Base-by-base conservation (phyloP, 306 rosid genomes). In the barrel medic (Medicago truncatula) region DNA sequence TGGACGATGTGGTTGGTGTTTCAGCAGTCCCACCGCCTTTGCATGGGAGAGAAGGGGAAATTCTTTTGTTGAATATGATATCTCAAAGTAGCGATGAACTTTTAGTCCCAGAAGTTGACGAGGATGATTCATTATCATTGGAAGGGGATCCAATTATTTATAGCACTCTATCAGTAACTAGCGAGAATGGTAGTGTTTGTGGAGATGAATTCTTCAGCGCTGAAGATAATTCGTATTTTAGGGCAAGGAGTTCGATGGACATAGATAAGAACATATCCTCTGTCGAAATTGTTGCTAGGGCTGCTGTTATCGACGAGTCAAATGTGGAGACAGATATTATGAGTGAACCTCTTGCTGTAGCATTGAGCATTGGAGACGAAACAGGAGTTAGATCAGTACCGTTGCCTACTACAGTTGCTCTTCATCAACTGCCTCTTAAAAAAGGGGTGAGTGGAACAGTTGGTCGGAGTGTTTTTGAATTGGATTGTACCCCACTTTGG, bases 401-500 rank as follows among this genome's bases (percentile, higher is more conserved):
- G 4, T 67, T 75, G 53, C 68, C 88, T 67, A 75, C 90, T 57
- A 71, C 82, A 46, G 82, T 57, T 46, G 82, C 67, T 83, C 83
- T 81, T 76, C 87, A 77, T 72, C 89, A 77, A 70, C 76, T 88
- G 64, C 89, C 97, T 36, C 84, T 81, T 67, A 93, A 93, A 75
- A 83, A 66, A 53, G 84, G 34, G 43, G 83, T 59, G 36, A 80
- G 80, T 40, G 91, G 80, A 81, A 85, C 86, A 20, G 85, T 80
- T 5, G 70, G 81, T 73, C 92, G 98, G 31, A 91, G 98, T 78
- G 97, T 93, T 76, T 93, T 91, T 74, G 96, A 93, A 85, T 86
- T 93, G 80, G 94, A 91, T 63, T 91, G 81, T 76, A 84, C 85
- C 4, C 97, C 98, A 18, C 97, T 91, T 64, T 93, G 93, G 95